Evolutionary conservation across 768 basidiomycete species (phyloP).

Genomic region (Wakefieldia striispora): DNA sequence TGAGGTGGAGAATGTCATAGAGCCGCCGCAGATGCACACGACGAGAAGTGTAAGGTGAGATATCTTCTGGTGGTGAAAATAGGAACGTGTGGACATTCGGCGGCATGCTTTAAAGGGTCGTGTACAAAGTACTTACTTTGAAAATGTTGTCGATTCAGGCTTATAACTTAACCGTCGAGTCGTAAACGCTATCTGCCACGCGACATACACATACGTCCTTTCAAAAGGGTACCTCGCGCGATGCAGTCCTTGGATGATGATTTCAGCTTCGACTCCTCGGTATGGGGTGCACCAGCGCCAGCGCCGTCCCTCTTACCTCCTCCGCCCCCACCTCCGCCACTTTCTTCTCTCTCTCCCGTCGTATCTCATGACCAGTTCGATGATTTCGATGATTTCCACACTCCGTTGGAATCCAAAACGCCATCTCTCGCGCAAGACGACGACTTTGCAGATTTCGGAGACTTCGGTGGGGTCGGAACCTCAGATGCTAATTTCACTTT

Average conservation of each 20-base stretch:
- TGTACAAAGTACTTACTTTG: no score
- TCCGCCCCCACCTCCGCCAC: slow-evolving; percentile 15
- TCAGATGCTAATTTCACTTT: slow-evolving; percentile 39
- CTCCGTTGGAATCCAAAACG: slow-evolving; percentile 46
- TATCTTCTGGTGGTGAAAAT: slow-evolving; percentile 57
- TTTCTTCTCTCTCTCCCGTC: slow-evolving; percentile 28
- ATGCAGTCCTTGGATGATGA: slow-evolving; percentile 63
- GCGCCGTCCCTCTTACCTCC: slow-evolving; percentile 30
- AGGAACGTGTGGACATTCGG: slow-evolving; percentile 47
- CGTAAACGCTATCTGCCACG: slow-evolving; percentile 4
- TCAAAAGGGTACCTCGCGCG: background rate
- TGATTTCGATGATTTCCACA: slow-evolving; percentile 52
- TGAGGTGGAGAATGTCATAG: slow-evolving; percentile 71
- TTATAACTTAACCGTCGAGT: background rate
- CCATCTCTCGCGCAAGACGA: slow-evolving; percentile 50
- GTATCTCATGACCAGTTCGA: slow-evolving; percentile 41
- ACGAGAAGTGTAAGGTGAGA: slow-evolving; percentile 50
- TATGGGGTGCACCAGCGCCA: slow-evolving; percentile 59
- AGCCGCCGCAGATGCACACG: slow-evolving; percentile 73
- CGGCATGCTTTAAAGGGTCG: slow-evolving; percentile 18
- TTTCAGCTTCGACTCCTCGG: slow-evolving; percentile 65
- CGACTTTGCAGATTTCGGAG: slow-evolving; percentile 86
- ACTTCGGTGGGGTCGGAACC: slow-evolving; percentile 69
- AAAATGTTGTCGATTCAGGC: background rate
- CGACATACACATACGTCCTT: slow-evolving; percentile 9